Conservation (phyloP, 805 yeast species). For the Candida awuae region DNA sequence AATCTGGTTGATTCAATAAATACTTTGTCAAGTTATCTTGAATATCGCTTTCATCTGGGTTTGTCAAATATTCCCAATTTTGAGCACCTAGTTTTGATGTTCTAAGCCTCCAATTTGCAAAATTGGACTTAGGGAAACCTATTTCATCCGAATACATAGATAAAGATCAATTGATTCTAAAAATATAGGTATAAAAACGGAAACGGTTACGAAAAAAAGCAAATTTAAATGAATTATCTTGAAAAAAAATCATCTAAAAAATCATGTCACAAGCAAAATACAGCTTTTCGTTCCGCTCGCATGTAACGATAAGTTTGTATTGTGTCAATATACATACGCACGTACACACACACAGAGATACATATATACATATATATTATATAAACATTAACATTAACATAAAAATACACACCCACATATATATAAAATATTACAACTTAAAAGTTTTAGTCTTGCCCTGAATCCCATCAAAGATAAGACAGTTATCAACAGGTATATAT, state of each 20-base stretch:
- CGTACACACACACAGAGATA: no score
- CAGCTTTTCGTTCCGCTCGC: no score
- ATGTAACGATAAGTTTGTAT: no score
- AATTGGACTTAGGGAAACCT: constrained; percentile 63
- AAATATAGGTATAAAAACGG: no score
- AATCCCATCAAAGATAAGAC: constrained; percentile 67
- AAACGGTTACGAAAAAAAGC: no score
- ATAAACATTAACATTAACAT: no score
- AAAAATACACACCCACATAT: no score
- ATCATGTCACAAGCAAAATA: no score
- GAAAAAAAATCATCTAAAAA: background rate
- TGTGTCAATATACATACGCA: no score
- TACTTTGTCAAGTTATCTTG: constrained; percentile 54
- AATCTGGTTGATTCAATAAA: constrained; percentile 26
- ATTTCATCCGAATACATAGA: constrained; percentile 58
- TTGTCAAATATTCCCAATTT: constrained; percentile 60
- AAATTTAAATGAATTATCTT: no score
- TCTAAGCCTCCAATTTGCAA: constrained; percentile 62
- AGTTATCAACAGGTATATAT: constrained; percentile 68
- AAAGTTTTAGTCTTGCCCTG: constrained; percentile 33
- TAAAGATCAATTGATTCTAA: no score
- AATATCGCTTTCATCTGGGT: constrained; percentile 32
- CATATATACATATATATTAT: no score
- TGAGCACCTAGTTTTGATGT: constrained; percentile 70
- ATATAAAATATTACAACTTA: background rate